phyloP scores from a whole-genome alignment of 108 stramenopile genomes.

The Epithemia pelagica region DNA sequence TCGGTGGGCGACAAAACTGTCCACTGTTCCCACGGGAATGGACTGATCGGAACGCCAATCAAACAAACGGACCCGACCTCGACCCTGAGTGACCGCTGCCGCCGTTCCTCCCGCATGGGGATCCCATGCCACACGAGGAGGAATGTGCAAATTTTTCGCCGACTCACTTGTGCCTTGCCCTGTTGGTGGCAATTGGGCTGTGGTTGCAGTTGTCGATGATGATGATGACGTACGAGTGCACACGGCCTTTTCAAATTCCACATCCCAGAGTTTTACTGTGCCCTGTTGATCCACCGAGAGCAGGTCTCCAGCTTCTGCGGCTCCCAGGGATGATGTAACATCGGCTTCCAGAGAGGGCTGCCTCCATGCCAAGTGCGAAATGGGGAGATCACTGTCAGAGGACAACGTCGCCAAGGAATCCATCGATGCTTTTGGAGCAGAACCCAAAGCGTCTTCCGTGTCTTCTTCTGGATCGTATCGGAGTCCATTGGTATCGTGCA shows the following conservation, averaged over 20 bases:
- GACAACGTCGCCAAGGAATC: conserved; percentile 1
- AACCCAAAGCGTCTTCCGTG: background rate
- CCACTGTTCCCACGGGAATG: conserved; percentile 23
- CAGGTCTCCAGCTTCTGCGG: conserved; percentile 11
- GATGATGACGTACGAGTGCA: background rate
- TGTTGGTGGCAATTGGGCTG: background rate
- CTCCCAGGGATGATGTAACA: background rate
- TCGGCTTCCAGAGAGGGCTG: background rate
- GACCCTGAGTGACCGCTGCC: conserved; percentile 36
- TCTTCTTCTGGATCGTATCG: background rate
- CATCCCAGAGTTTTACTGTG: conserved; percentile 22
- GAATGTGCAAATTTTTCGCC: background rate
- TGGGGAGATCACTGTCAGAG: background rate
- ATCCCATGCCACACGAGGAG: conserved; percentile 73
- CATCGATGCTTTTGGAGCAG: background rate
- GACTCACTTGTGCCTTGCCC: background rate
- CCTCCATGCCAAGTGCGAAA: background rate
- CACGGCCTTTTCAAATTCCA: conserved; percentile 13
- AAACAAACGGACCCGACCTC: conserved; percentile 29
- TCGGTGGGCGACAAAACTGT: conserved; percentile 40
- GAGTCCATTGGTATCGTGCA: conserved; percentile 6
- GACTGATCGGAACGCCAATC: conserved; percentile 53
- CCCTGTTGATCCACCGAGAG: conserved; percentile 23
- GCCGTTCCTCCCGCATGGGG: conserved; percentile 46
- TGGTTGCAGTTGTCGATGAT: background rate